These are phyloP conservation scores for Knufia fluminis DNA, from an alignment of 2,329 filamentous ascomycete species.

Conservation along the genomic window DNA sequence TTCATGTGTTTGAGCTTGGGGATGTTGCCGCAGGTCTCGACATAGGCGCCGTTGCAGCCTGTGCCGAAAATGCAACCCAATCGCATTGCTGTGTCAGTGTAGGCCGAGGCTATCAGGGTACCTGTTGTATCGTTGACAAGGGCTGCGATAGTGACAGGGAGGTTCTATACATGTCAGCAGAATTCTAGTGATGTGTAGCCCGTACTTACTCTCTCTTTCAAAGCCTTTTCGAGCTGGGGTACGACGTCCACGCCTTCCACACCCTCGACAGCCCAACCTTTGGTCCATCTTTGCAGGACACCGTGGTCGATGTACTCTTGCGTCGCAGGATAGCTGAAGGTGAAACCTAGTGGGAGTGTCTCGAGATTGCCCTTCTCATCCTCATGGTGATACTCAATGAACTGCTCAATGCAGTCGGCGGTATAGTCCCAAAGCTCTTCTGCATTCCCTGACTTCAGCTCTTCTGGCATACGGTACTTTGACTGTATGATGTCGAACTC, in stretches of 20 bases:
- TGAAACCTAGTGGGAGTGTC: slow-evolving; percentile 74
- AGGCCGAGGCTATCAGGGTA: slow-evolving; percentile 89
- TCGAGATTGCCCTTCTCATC: slow-evolving; percentile 42
- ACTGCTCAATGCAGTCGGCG: slow-evolving; percentile 83
- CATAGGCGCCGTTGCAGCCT: slow-evolving; percentile 95
- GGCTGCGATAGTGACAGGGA: slow-evolving; percentile 71
- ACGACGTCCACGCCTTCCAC: slow-evolving; percentile 88
- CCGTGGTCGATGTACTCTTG: slow-evolving; percentile 92
- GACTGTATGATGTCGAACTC: slow-evolving; percentile 93
- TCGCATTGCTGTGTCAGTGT: slow-evolving; percentile 87
- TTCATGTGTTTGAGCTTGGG: slow-evolving; percentile 91
- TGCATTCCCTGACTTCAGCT: slow-evolving; percentile 73
- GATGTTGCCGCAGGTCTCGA: slow-evolving; percentile 84
- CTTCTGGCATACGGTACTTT: slow-evolving; percentile 90
- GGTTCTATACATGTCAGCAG: slow-evolving; percentile 13
- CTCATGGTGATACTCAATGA: slow-evolving; percentile 76
- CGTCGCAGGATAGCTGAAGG: slow-evolving; percentile 89
- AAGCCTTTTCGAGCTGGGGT: slow-evolving; percentile 71
- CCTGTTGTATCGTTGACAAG: slow-evolving; percentile 97
- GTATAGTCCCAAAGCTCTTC: slow-evolving; percentile 94
- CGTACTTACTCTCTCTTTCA: slow-evolving; percentile 53
- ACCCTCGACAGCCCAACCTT: slow-evolving; percentile 88
- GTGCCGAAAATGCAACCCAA: slow-evolving; percentile 98
- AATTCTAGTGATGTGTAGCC: background rate
- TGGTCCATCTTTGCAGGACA: slow-evolving; percentile 89